Base-by-base conservation (phyloP, 192 early-diverging fungal genomes). In the Allomyces macrogynus region DNA sequence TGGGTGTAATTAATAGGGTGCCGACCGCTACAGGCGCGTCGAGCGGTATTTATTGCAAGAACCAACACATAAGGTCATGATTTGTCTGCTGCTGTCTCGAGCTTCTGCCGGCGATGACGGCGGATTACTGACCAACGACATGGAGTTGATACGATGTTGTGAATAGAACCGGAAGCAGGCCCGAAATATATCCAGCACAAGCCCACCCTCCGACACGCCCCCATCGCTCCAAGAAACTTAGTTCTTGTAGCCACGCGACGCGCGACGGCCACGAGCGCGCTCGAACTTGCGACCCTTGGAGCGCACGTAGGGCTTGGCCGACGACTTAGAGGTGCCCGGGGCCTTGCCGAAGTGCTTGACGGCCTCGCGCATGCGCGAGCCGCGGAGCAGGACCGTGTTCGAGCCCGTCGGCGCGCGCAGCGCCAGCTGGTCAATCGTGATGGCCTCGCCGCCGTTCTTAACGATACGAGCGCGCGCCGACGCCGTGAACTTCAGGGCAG, bases 241-340 rank as follows among this genome's bases (percentile, higher is more conserved):
- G 70, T 76, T 82, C 84, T 93, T 94, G 91, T 86, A 98, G 80
- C 96, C 96, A 81, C 94, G 88, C 76, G 90, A 93, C 75, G 89
- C 84, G 86, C 97, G 87, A 74, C 92, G 90, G 88, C 97, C 97
- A 93, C 97, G 93, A 77, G 95, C 97, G 60, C 82, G 77, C 81
- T 99, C 95, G 78, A 95, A 95, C 90, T 99, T 99, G 84, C 97
- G 89, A 68, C 97, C 97, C 89, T 97, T 97, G 80, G 90, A 91
- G 73, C 88, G 85, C 75, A 97, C 87, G 78, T 91, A 95, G 69
- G 97, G 97, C 85, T 85, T 87, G 79, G 85, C 75, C 61, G 60
- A 61, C 79, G 74, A 76, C 64, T 72, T 70, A 73, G 89, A 86
- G 63, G 78, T 79, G 73, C 89, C 89, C 40, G 89, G 84, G 64